Percentiles rank a stretch among this genome's conserved stretches.
Conservation (phyloP, 176 grass and related monocot genomes). For the Musa troglodytarum region DNA sequence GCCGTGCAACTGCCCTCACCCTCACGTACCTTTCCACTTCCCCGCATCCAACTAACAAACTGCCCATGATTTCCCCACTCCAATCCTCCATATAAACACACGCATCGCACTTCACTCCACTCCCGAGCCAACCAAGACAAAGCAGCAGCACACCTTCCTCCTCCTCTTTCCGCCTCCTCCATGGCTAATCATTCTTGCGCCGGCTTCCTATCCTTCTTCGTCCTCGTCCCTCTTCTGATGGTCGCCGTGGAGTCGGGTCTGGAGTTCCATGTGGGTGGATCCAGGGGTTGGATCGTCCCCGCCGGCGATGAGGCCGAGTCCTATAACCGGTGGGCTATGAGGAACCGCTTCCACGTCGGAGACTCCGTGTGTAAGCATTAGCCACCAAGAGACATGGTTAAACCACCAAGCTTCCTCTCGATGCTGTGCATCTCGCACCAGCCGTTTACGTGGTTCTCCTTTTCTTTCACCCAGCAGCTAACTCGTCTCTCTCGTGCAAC, state of each 20-base stretch:
- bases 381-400: too few species aligned
- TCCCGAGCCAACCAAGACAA: too few species aligned
- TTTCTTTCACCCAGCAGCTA: too few species aligned
- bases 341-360: slow-evolving; percentile 23
- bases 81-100: too few species aligned
- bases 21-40: too few species aligned
- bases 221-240: slow-evolving; percentile 18
- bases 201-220: background rate
- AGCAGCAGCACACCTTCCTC: background rate
- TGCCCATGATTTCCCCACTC: too few species aligned
- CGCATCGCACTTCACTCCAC: background rate
- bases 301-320: slow-evolving; percentile 7
- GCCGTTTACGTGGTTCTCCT: too few species aligned
- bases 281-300: slow-evolving; percentile 24
- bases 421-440: too few species aligned
- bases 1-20: too few species aligned
- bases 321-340: slow-evolving; percentile 30
- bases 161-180: background rate
- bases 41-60: too few species aligned
- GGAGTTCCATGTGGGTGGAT: slow-evolving; percentile 30
- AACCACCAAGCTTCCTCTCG: too few species aligned
- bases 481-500: background rate
- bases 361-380: slow-evolving; percentile 21
- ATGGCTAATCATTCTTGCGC: background rate
- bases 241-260: background rate